These are phyloP conservation scores for Leccinum subgranulosum DNA, from an alignment of 768 basidiomycete species.

Conservation along the genomic window DNA sequence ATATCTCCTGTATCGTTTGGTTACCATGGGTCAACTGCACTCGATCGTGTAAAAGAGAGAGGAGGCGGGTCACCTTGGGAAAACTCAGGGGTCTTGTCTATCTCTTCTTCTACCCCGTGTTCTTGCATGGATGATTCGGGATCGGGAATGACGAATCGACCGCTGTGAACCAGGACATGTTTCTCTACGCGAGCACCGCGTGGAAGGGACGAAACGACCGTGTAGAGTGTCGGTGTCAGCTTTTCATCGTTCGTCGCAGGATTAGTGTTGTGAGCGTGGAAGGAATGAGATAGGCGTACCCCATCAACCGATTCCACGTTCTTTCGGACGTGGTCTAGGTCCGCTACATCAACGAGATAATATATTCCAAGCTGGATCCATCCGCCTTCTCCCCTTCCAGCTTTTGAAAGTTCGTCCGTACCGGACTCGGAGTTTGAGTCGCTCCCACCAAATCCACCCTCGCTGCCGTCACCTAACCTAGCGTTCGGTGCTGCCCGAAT, in stretches of 20 bases:
- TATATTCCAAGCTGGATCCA: constrained; percentile 64
- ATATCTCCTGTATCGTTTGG: constrained; percentile 14
- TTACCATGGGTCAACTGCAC: not conserved
- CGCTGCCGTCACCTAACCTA: constrained; percentile 29
- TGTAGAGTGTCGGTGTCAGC: constrained; percentile 49
- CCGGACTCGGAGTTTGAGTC: constrained; percentile 5
- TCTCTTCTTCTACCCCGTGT: constrained; percentile 41
- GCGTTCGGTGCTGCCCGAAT: constrained; percentile 51
- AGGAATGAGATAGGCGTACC: constrained; percentile 13
- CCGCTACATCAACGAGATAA: constrained; percentile 54
- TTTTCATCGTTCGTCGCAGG: not conserved
- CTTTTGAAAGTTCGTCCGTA: constrained; percentile 35
- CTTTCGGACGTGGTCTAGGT: constrained; percentile 40
- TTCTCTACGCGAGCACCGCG: constrained; percentile 74
- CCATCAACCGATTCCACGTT: constrained; percentile 32
- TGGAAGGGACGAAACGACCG: constrained; percentile 62
- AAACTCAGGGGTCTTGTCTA: constrained; percentile 37
- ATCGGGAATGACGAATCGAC: constrained; percentile 45
- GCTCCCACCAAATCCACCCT: constrained; percentile 24
- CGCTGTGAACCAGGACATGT: constrained; percentile 70
- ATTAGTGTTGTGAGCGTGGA: not conserved
- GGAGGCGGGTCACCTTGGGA: constrained; percentile 37
- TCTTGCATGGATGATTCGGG: not conserved
- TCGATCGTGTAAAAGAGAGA: not conserved
- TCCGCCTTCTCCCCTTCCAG: constrained; percentile 35